Base-by-base conservation (phyloP, 2,329 filamentous ascomycete species). In the Pochonia chlamydosporia region DNA sequence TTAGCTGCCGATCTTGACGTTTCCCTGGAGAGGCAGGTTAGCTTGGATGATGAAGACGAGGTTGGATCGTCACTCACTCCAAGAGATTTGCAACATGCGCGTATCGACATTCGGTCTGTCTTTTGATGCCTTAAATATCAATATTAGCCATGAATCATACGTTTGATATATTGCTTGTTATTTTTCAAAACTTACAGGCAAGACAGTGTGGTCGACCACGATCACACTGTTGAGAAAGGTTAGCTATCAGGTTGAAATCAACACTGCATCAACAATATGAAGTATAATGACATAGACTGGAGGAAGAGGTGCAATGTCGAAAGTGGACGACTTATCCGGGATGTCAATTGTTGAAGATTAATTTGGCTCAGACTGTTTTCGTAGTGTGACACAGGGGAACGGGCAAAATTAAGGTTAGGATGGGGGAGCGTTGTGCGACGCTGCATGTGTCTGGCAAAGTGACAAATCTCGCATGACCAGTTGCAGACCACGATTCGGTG, bases 41-140 rank as follows among this genome's bases (percentile, higher is more conserved):
- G 52, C 16, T 5, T 13, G 14, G 26, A 6, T 16, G 4, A 20
- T 1, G 6, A 33, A n/a, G n/a, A 25, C 21, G 5, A 13, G 35
- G 8, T 10, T 7, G 4, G 9, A 33, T 9, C 11, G 11, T n/a
- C 20, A 71, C 81, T 65, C 70, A 87, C 82, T 89, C 85, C 37
- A 91, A 78, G 33, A 90, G 69, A 60, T 89, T 88, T 40, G 87
- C 87, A 25, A 89, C 83, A 43, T 81, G 79, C 0, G 85, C 87
- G 68, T 91, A 91, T 64, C 76, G 78, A 67, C 87, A 92, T 54
- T 80, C 75, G 0, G 85, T 87, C 61, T 89, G 85, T 39, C 87
- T 74, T 66, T 90, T 91, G 58, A 89, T 82, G 63, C 85, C 85
- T 74, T 64, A 63, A 61, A 63, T 63, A 63, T 63, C 61, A 66